Conservation (phyloP, 306 rosid genomes). For the Luffa acutangula region DNA sequence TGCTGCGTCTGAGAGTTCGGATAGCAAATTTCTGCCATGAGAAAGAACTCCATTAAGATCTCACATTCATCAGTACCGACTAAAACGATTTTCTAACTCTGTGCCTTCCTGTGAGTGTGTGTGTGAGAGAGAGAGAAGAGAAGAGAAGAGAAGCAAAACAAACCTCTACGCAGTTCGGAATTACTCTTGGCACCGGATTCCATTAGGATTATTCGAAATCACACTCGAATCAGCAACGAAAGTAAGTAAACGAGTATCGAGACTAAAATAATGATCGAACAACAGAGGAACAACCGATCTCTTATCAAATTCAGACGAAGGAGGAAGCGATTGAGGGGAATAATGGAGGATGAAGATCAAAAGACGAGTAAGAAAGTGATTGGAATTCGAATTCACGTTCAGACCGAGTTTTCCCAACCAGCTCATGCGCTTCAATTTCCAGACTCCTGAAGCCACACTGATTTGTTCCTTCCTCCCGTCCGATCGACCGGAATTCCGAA, state of each 20-base stretch:
- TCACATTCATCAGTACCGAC: constrained; percentile 1
- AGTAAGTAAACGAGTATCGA: constrained; percentile 14
- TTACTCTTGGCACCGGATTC: constrained; percentile 54
- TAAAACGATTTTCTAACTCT: constrained; percentile 18
- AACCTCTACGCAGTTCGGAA: constrained; percentile 73
- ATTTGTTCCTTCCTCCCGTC: neutral
- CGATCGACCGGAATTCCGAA: neutral
- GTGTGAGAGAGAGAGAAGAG: neutral
- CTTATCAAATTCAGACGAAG: constrained; percentile 22
- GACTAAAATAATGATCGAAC: constrained; percentile 7
- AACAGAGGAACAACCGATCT: constrained; percentile 27
- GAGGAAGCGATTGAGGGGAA: constrained; percentile 49
- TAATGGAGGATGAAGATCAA: constrained; percentile 73
- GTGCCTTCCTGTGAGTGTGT: neutral
- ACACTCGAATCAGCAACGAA: neutral
- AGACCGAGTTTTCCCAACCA: constrained; percentile 86
- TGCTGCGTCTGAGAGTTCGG: constrained; percentile 29
- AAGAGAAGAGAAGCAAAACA: constrained; percentile 11
- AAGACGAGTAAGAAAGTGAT: constrained; percentile 59
- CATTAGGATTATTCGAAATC: constrained; percentile 27
- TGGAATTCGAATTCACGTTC: constrained; percentile 39
- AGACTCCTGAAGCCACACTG: neutral
- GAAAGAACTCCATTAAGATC: neutral
- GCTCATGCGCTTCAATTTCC: constrained; percentile 73
- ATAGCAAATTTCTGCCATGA: constrained; percentile 30